Evolutionary conservation across 1,284 basidiomycete genomes (phyloP).

Genomic region (Ustilago hordei): DNA sequence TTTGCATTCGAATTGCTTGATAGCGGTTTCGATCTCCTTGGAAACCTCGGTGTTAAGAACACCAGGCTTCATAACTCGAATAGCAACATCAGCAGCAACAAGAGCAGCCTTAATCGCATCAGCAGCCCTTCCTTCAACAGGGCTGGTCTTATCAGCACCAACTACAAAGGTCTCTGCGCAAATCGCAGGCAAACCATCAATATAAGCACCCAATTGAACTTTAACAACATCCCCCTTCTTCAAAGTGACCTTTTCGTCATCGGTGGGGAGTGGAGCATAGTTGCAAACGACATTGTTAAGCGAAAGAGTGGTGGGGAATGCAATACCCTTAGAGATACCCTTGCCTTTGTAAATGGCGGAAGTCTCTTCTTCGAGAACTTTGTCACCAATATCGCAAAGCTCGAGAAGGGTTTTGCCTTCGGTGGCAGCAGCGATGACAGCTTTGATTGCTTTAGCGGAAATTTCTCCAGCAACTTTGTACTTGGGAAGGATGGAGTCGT

Average conservation of each 20-base stretch:
- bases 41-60: constrained; percentile 96
- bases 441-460: constrained; percentile 84
- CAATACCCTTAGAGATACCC: constrained; percentile 86
- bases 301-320: constrained; percentile 92
- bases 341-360: constrained; percentile 82
- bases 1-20: constrained; percentile 69
- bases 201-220: constrained; percentile 93
- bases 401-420: constrained; percentile 90
- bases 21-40: constrained; percentile 81
- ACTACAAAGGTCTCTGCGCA: constrained; percentile 79
- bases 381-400: constrained; percentile 91
- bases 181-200: constrained; percentile 89
- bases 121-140: constrained; percentile 85
- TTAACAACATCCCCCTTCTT: constrained; percentile 94
- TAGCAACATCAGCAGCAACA: constrained; percentile 87
- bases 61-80: constrained; percentile 73
- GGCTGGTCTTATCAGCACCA: constrained; percentile 79
- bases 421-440: constrained; percentile 70
- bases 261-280: constrained; percentile 74
- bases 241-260: constrained; percentile 75
- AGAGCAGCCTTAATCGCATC: constrained; percentile 94
- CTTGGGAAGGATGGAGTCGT: constrained; percentile 66
- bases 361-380: constrained; percentile 86
- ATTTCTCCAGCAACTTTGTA: constrained; percentile 89
- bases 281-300: constrained; percentile 80